Base-by-base conservation (phyloP, 164 flowering plant species). In the Brasenia schreberi region DNA sequence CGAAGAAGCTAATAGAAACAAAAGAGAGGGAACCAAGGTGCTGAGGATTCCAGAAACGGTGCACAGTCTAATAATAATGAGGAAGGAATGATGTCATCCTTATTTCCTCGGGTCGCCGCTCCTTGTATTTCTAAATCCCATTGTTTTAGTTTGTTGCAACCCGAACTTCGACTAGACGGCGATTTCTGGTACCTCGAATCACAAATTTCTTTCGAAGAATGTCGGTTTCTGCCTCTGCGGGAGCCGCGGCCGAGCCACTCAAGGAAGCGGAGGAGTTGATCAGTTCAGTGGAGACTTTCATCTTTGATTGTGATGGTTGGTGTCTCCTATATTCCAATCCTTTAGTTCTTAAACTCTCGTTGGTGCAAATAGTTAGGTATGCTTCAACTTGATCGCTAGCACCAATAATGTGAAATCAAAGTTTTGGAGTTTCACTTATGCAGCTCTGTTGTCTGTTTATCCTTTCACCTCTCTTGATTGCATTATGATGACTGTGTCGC, bases 261-360 rank as follows among this genome's bases (percentile, higher is more conserved):
- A 71, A 74, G 80, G 80, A 92, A 63, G 87, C 97, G 17, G 87
- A 88, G 52, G 85, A 88, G 72, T 87, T 95, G 64, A 87, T 95
- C 42, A 87, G 86, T 64, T 92, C 99, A n/a, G 99, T 90, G 33
- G 85, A 95, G 77, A 92, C 99, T 6, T 95, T 95, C 73, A 90
- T 95, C 76, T 92, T 95, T 62, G 99, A 95, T 73, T 95, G 99
- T 63, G 99, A 95, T 74, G 99, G 99, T 94, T 45, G 70, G 77
- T 52, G 39, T 33, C 39, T 33, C 39, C 39, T 33, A 33, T 23
- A 33, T 33, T 49, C 5, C 39, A 33, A 33, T 33, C 39, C 39
- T 33, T 33, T 33, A 33, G 39, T 33, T 33, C 39, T 33, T 33
- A 33, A 33, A 33, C 39, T 33, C 39, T 33, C 39, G 39, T 33